These are phyloP conservation scores for Smallanthus sonchifolius DNA, from an alignment of 129 eudicot genomes.

Conservation along the genomic window DNA sequence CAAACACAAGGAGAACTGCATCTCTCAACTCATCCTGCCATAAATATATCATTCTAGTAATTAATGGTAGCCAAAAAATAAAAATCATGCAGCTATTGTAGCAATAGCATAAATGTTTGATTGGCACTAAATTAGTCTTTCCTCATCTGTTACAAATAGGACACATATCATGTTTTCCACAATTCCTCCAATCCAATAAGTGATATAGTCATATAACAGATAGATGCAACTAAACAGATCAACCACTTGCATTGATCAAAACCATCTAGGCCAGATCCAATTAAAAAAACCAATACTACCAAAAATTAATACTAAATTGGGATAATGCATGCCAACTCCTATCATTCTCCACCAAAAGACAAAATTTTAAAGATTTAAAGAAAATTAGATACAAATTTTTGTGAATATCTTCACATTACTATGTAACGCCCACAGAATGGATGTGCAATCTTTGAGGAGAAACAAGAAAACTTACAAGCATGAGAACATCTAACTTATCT, in stretches of 20 bases:
- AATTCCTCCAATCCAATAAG: not conserved
- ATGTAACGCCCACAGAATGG: not conserved
- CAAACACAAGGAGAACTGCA: constrained; percentile 75
- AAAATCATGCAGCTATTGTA: not conserved
- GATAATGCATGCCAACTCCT: not conserved
- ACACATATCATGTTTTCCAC: not conserved
- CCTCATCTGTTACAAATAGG: not conserved
- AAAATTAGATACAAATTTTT: not conserved
- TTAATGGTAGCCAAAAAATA: not conserved
- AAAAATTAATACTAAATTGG: not conserved
- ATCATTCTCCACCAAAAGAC: not conserved
- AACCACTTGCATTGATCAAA: not conserved
- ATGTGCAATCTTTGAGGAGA: not conserved
- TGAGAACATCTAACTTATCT: not conserved
- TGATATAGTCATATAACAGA: constrained; percentile 1
- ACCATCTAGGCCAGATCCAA: not conserved
- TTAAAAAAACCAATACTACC: not conserved
- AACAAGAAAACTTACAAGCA: not conserved
- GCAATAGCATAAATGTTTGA: not conserved
- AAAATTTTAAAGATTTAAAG: not conserved
- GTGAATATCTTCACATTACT: not conserved
- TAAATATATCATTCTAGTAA: not conserved
- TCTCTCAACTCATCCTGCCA: constrained; percentile 71
- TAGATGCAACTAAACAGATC: not conserved
- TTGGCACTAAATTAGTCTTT: not conserved